phyloP scores from a whole-genome alignment of 192 early-diverging fungal species.

The Mortierella hygrophila region DNA sequence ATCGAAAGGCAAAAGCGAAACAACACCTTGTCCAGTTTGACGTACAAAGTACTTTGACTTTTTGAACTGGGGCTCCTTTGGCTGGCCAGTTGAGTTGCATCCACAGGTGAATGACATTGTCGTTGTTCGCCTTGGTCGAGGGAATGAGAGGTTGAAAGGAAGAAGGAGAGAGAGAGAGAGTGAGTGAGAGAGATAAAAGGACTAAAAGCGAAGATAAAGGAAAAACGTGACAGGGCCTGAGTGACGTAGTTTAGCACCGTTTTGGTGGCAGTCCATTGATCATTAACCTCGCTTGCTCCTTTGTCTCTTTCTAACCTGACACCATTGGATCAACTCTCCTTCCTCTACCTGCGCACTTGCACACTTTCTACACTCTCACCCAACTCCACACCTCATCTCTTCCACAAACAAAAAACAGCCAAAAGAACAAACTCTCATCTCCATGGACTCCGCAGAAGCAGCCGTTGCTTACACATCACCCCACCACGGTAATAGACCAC shows the following conservation, averaged over 20 bases:
- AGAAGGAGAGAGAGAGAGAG: not conserved
- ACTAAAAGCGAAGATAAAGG: not conserved
- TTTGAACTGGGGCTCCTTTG: slow-evolving; percentile 52
- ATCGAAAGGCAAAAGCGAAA: too few relatives aligned
- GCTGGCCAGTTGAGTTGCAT: slow-evolving; percentile 43
- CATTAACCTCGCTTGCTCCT: too few relatives aligned
- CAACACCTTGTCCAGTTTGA: not conserved
- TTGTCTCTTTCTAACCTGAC: too few relatives aligned
- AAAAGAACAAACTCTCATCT: not conserved
- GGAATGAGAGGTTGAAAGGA: not conserved
- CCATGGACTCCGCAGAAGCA: not conserved
- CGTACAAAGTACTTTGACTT: slow-evolving; percentile 56
- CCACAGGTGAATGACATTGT: slow-evolving; percentile 53
- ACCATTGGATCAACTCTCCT: too few relatives aligned
- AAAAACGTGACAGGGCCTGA: not conserved
- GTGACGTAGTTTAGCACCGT: too few relatives aligned
- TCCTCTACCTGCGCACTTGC: too few relatives aligned
- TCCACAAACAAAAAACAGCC: too few relatives aligned
- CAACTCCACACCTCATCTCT: not conserved
- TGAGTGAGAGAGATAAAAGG: not conserved
- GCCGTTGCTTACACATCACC: not conserved
- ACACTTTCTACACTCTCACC: not conserved
- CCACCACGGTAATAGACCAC: not conserved
- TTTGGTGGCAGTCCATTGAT: too few relatives aligned
- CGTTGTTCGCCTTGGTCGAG: not conserved